Base-by-base conservation (phyloP, 306 rosid species). In the Oemleria cerasiformis region DNA sequence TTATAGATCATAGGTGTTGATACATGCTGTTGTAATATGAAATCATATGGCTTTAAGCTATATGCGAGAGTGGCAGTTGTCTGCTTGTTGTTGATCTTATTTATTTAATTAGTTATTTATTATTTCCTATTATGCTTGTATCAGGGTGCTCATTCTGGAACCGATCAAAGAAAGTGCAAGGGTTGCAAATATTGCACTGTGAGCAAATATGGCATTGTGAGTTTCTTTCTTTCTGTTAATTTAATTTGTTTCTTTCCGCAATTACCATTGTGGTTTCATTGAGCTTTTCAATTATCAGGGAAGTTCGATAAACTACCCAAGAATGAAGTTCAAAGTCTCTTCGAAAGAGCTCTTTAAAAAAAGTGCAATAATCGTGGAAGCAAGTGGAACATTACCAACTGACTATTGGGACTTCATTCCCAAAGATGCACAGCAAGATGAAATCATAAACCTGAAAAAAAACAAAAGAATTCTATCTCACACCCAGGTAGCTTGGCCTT, bases 371-470 rank as follows among this genome's bases (percentile, higher is more conserved):
- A 73, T 86, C 44, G 96, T 81, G 21, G 99, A 94, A 79, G 78
- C 76, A 63, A 81, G 65, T 69, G 96, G 67, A 72, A 72, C 42
- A 17, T 63, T 94, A 65, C 88, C 99, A 19, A 67, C 74, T 74
- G 92, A 91, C 68, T 94, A 79, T 82, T 94, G 99, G 99, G 81
- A 85, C 77, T 91, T 91, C 75, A 73, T 94, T 63, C 91, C 92
- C 36, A 66, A 57, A 66, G 97, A 86, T 78, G 73, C 71, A 34
- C 96, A 87, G 36, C 83, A 77, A 71, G 97, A 91, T 36, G 97
- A 86, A 75, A 84, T 64, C 45, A 30, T 30, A 30, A 57, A 48
- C 61, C 66, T 55, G 56, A 85, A 49, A 73, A 58, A 83, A 54
- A 82, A 84, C 71, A 84, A 79, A 82, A 91, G 88, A 73, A 80